Percentiles rank a stretch among this genome's conserved stretches.
These are phyloP conservation scores for Macadamia integrifolia DNA, from an alignment of 164 flowering plant genomes.

Conservation along the genomic window DNA sequence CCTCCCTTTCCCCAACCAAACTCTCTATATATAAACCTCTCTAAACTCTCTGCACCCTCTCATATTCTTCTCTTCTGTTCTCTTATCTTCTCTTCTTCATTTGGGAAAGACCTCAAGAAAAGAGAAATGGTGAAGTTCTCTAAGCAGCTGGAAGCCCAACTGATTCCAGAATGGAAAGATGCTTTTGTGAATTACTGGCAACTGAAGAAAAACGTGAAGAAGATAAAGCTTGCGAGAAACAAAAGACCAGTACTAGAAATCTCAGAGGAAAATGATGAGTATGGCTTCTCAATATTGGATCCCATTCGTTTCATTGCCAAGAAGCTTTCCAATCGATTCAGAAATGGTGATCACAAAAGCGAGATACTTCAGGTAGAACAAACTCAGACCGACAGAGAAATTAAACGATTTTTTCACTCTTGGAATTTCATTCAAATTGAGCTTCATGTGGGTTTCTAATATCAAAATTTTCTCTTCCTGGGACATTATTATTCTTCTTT, in stretches of 20 bases:
- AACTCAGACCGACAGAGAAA: background rate
- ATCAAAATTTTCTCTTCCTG: too few species aligned
- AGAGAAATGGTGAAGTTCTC: constrained; percentile 94
- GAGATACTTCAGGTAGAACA: constrained; percentile 40
- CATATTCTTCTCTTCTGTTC: background rate
- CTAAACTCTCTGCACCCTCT: background rate
- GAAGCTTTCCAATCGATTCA: constrained; percentile 16
- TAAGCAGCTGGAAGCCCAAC: constrained; percentile 91
- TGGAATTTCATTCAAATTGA: too few species aligned
- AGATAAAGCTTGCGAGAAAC: constrained; percentile 42
- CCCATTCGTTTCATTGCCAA: constrained; percentile 33
- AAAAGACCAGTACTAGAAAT: constrained; percentile 21
- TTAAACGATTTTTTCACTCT: background rate
- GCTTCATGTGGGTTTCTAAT: too few species aligned
- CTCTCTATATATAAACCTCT: background rate
- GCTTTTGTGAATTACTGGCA: constrained; percentile 91
- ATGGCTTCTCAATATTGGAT: constrained; percentile 53
- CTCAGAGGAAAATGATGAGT: constrained; percentile 20
- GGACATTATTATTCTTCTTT: too few species aligned
- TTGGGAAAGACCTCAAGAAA: background rate
- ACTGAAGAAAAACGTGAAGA: constrained; percentile 78
- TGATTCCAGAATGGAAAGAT: constrained; percentile 97
- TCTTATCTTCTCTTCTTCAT: background rate
- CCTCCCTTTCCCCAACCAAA: too few species aligned
- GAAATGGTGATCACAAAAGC: background rate